Base-by-base conservation (phyloP, 345 rosid species). In the Aquilaria sinensis region DNA sequence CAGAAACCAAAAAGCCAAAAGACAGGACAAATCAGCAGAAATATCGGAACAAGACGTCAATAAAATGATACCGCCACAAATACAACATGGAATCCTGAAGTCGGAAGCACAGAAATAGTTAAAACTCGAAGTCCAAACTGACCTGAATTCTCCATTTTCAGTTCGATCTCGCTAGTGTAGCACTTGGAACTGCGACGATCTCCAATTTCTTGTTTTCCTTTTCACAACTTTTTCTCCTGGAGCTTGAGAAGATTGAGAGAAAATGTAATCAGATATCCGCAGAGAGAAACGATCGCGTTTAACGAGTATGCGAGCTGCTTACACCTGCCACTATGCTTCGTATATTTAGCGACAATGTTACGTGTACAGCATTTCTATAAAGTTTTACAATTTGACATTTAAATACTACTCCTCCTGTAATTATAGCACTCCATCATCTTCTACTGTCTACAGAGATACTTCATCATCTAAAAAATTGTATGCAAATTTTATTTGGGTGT, bases 71-170 rank as follows among this genome's bases (percentile, higher is more conserved):
- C 57, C 61, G 53, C 61, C 72, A 70, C 14, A 58, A 51, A 29
- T 51, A 31, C 14, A 59, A 67, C 9, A 41, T 41, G 34, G 47
- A n/a, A 10, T 49, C 52, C 53, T 11, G 10, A 54, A 51, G 6
- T 45, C 4, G 48, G 64, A 31, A 46, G 12, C 16, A n/a, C 5
- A 23, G 9, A 48, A 60, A 8, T 47, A 50, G 12, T 16, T 43
- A 41, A 56, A 23, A 69, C 53, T 53, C 4, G 48, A 47, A 49
- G 3, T 46, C 31, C 65, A 54, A 31, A 71, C 80, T 61, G 12
- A 82, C 87, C 87, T 50, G 75, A 14, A 49, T 14, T 69, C 31
- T 82, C 78, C 87, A 82, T 82, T 51, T 66, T 52, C 37, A 30
- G 62, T 23, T 64, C 62, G 56, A 55, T 70, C 48, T n/a, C 5